Percentiles rank a stretch among this genome's conserved stretches.
phyloP scores from a whole-genome alignment of 305 asterid species.

The Caryopteris hybrid region DNA sequence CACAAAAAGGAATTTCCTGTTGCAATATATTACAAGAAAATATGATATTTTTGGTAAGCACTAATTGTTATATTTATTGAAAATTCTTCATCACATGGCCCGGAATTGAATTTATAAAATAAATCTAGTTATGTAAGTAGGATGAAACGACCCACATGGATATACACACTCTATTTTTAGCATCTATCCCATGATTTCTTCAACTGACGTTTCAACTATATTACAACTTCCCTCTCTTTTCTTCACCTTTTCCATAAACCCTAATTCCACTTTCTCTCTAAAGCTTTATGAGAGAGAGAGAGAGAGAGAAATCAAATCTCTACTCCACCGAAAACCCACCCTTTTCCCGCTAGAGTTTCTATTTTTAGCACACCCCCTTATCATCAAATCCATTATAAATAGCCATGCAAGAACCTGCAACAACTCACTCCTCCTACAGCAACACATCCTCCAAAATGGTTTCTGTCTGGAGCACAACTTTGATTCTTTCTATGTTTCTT shows the following conservation, averaged over 20 bases:
- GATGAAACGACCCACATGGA: conserved; percentile 37
- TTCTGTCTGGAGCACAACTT: background rate
- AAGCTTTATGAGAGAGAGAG: background rate
- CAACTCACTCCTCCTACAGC: background rate
- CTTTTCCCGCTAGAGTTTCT: conserved; percentile 28
- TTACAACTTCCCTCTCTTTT: background rate
- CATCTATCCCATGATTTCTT: conserved; percentile 25
- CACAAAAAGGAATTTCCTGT: no score
- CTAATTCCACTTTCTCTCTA: background rate
- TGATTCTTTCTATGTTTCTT: background rate
- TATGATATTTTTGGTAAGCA: no score
- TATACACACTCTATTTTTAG: conserved; percentile 22
- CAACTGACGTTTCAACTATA: conserved; percentile 21
- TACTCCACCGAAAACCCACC: conserved; percentile 37
- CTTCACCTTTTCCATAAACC: conserved; percentile 9
- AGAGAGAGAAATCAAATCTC: background rate
- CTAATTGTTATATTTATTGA: no score
- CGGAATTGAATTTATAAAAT: no score
- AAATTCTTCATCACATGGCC: no score
- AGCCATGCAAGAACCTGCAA: conserved; percentile 19
- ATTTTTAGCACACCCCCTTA: conserved; percentile 25
- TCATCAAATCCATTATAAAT: conserved; percentile 32
- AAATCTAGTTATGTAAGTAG: no score
- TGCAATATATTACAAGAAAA: no score
- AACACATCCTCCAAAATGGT: background rate